Base-by-base conservation (phyloP, 2,329 filamentous ascomycete species). In the Orbilia javanica region DNA sequence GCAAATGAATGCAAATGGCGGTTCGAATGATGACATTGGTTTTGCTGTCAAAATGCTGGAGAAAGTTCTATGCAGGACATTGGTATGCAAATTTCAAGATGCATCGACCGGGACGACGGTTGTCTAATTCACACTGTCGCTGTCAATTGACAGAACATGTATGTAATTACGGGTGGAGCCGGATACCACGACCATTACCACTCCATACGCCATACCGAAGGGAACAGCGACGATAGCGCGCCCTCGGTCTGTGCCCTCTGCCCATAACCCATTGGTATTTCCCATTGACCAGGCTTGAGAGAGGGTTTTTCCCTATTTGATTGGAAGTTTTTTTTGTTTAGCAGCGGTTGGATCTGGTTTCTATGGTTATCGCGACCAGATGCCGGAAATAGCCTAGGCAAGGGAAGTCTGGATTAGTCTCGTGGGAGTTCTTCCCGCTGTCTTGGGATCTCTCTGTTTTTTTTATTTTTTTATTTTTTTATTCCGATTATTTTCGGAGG, bases 291-390 rank as follows among this genome's bases (percentile, higher is more conserved):
- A 52, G 65, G 31, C 20, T 27, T 29, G 44, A 34, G 29, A 53
- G 39, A 31, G 57, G 31, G 27, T 11, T 31, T 44, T 44, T 57
- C 2, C 29, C 29, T 36, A 31, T 57, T 57, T 57, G 52, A 53
- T 53, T 53, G 50, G 15, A n/a, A 34, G 31, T 64, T 64, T 25
- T 22, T 42, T 25, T 39, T 29, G 53, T 29, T 29, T 63, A 27
- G 69, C 34, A 34, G 66, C 73, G 73, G 73, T 66, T 71, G 73
- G 60, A 50, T 46, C 34, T 62, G 73, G 73, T 77, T 77, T 77
- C 73, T 77, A 77, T 77, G 73, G 73, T 71, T 77, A 77, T 77
- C 73, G 39, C 66, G 50, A 71, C 25, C 62, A 46, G 73, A 62
- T 71, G 27, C 66, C 73, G 66, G 66, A 77, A 65, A 25, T 31